These are phyloP conservation scores for Phytophthora pistaciae DNA, from an alignment of 352 stramenopile species.

Conservation along the genomic window DNA sequence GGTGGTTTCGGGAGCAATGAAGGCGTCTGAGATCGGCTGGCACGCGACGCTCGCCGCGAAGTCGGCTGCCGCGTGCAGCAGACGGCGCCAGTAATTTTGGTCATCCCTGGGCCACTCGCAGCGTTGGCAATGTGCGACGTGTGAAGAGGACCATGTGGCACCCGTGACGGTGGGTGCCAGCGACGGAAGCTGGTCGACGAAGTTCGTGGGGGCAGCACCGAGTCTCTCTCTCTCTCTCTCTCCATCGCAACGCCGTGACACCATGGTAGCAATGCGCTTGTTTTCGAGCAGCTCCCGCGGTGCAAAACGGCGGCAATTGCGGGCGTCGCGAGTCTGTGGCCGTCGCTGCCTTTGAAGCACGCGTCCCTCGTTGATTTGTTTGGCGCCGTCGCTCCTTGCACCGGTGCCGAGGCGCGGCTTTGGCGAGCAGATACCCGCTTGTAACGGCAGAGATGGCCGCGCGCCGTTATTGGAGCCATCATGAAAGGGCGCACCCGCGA, in stretches of 20 bases:
- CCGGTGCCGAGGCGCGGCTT: slow-evolving; percentile 2
- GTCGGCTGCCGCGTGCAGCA: slow-evolving; percentile 19
- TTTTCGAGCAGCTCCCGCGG: neutral
- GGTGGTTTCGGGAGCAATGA: neutral
- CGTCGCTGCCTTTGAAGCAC: neutral
- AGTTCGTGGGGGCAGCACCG: neutral
- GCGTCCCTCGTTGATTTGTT: slow-evolving; percentile 10
- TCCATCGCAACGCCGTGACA: neutral
- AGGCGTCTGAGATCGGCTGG: slow-evolving; percentile 13
- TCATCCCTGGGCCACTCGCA: slow-evolving; percentile 9
- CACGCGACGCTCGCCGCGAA: slow-evolving; percentile 12
- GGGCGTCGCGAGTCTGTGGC: slow-evolving; percentile 1
- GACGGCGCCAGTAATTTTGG: slow-evolving; percentile 16
- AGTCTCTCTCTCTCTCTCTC: neutral
- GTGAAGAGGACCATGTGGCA: slow-evolving; percentile 15
- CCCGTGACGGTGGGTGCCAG: slow-evolving; percentile 16
- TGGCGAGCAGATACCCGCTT: slow-evolving; percentile 11
- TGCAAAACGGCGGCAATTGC: neutral
- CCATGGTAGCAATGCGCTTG: neutral
- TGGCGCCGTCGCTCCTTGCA: slow-evolving; percentile 14
- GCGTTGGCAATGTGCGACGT: slow-evolving; percentile 26
- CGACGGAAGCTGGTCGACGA: slow-evolving; percentile 7
- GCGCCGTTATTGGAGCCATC: slow-evolving; percentile 5
- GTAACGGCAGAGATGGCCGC: slow-evolving; percentile 28
- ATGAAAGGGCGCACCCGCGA: neutral